Conservation (phyloP, 2,329 filamentous ascomycete genomes). For the Seiridium cupressi region DNA sequence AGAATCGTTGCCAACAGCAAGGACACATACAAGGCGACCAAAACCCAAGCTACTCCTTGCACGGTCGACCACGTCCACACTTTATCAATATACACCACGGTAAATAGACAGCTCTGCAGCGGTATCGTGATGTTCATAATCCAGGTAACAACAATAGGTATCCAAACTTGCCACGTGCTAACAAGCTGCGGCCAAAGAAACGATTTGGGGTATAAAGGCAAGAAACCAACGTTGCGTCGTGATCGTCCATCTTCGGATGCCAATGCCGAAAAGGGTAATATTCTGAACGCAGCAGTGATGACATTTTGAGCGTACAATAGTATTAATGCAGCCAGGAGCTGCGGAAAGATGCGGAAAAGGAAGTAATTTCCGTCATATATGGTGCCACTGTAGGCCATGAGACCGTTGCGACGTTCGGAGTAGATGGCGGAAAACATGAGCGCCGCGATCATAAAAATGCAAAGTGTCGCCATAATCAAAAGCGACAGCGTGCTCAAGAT, state of each 20-base stretch:
- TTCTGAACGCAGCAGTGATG: constrained; percentile 70
- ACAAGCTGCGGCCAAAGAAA: constrained; percentile 61
- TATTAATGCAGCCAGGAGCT: constrained; percentile 68
- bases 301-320: constrained; percentile 77
- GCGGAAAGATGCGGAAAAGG: constrained; percentile 81
- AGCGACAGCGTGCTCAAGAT: constrained; percentile 69
- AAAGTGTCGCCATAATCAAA: constrained; percentile 56
- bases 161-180: constrained; percentile 65
- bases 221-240: constrained; percentile 65
- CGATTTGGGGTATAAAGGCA: constrained; percentile 66
- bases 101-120: constrained; percentile 75
- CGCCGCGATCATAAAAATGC: constrained; percentile 67
- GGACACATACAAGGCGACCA: constrained; percentile 71
- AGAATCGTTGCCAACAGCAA: constrained; percentile 57
- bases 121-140: constrained; percentile 77
- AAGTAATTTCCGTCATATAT: constrained; percentile 79
- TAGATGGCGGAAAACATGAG: constrained; percentile 73
- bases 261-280: constrained; percentile 77
- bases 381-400: constrained; percentile 63
- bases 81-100: constrained; percentile 54
- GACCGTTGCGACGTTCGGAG: constrained; percentile 59
- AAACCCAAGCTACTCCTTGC: constrained; percentile 74
- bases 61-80: constrained; percentile 78
- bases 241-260: constrained; percentile 59
- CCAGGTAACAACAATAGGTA: constrained; percentile 71